Conservation (phyloP, 129 eudicot species). For the Logfia minima region DNA sequence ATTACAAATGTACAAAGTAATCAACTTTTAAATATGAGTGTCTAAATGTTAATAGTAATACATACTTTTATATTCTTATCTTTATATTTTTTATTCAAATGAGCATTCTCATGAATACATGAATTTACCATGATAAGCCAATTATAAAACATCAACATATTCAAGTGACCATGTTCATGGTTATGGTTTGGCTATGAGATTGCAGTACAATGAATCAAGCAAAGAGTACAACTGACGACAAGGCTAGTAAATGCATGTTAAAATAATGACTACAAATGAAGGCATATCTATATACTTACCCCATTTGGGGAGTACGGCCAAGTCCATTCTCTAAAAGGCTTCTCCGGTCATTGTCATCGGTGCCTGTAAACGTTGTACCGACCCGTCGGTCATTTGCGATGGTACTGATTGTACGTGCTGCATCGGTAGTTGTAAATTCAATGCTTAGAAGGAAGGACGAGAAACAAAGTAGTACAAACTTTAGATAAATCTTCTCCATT, state of each 20-base stretch:
- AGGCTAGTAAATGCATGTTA: conserved; percentile 17
- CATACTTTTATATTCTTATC: too few relatives aligned
- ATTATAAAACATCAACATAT: too few relatives aligned
- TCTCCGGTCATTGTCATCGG: conserved; percentile 15
- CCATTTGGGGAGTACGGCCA: conserved; percentile 70
- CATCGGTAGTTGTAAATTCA: conserved; percentile 11
- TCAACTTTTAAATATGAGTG: background rate
- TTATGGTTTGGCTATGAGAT: background rate
- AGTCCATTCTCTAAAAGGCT: conserved; percentile 58
- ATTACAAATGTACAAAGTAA: background rate
- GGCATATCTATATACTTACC: conserved; percentile 34
- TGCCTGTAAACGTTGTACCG: conserved; percentile 27
- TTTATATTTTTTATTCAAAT: too few relatives aligned
- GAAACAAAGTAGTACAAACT: conserved; percentile 30
- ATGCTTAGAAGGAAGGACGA: conserved; percentile 25
- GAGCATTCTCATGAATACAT: too few relatives aligned
- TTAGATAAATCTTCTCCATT: conserved; percentile 31
- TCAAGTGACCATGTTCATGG: background rate
- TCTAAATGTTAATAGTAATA: too few relatives aligned
- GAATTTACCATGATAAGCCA: too few relatives aligned
- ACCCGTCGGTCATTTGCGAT: conserved; percentile 13
- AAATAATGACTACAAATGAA: background rate
- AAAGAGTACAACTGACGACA: background rate
- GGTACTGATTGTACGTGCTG: conserved; percentile 31
- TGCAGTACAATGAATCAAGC: conserved; percentile 5